A percentile compares a stretch with the other conserved stretches of the same genome.
phyloP scores from a whole-genome alignment of 192 early-diverging fungal genomes.

The Mortierella antarctica region DNA sequence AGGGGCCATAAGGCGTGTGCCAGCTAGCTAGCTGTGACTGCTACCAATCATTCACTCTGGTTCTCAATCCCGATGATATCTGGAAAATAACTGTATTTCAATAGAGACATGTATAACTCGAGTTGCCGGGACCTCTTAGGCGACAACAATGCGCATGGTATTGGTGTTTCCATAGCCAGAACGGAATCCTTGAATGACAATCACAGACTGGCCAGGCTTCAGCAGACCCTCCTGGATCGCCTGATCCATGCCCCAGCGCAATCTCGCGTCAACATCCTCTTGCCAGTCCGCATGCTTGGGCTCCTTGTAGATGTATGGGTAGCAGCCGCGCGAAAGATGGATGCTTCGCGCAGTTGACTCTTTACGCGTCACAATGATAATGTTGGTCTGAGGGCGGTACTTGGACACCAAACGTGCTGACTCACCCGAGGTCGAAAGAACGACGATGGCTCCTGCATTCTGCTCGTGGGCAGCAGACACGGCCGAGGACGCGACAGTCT shows the following conservation, averaged over 20 bases:
- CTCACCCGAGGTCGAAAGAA: constrained; percentile 90
- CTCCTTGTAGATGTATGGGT: constrained; percentile 78
- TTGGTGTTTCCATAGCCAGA: constrained; percentile 85
- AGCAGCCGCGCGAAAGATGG: constrained; percentile 85
- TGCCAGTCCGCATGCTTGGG: constrained; percentile 76
- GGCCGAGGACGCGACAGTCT: constrained; percentile 92
- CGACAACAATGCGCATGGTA: constrained; percentile 81
- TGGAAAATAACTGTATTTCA: too few relatives aligned
- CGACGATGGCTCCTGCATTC: constrained; percentile 88
- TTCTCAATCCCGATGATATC: too few relatives aligned
- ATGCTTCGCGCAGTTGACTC: constrained; percentile 77
- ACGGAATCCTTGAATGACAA: constrained; percentile 84
- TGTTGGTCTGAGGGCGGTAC: constrained; percentile 92
- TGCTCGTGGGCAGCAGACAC: constrained; percentile 86
- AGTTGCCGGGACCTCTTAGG: constrained; percentile 32
- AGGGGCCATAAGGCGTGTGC: too few relatives aligned
- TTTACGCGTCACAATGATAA: constrained; percentile 90
- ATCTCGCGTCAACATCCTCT: constrained; percentile 83
- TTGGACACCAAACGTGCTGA: constrained; percentile 92
- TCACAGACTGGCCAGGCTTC: constrained; percentile 70
- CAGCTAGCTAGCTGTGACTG: too few relatives aligned
- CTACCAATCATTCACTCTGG: too few relatives aligned
- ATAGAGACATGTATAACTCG: too few relatives aligned
- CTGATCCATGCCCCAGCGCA: constrained; percentile 81
- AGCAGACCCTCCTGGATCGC: constrained; percentile 66